Percentiles rank a stretch among this genome's conserved stretches.
Evolutionary conservation across 495 filamentous ascomycete species (phyloP).

Genomic region (Cenococcum geophilum): DNA sequence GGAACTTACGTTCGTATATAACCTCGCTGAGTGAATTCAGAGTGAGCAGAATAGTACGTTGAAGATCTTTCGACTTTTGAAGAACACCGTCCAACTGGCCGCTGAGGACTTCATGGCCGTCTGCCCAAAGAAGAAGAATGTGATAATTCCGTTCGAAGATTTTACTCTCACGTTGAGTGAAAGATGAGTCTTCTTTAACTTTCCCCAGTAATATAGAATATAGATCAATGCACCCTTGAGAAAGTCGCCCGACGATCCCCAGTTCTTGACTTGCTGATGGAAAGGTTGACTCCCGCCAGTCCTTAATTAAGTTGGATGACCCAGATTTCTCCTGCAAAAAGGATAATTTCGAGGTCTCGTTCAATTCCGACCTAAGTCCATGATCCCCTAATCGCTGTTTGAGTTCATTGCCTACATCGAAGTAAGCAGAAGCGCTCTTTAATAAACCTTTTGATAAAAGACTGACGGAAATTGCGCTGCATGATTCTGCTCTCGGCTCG

Average conservation of each 20-base stretch:
- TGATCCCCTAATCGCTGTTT: no score
- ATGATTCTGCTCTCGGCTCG: no score
- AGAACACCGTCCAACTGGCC: constrained; percentile 12
- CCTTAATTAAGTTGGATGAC: not conserved
- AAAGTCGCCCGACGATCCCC: constrained; percentile 11
- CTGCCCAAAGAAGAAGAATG: constrained; percentile 15
- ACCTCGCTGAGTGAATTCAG: constrained; percentile 7
- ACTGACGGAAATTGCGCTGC: no score
- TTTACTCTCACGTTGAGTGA: constrained; percentile 4
- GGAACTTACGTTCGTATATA: constrained; percentile 4
- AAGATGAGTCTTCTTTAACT: not conserved
- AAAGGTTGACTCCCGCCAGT: constrained; percentile 3
- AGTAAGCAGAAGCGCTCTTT: no score
- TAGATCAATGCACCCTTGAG: constrained; percentile 7
- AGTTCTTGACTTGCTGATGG: not conserved
- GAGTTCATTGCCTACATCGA: no score
- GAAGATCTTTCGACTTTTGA: constrained; percentile 5
- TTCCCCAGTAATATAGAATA: not conserved
- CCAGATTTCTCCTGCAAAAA: not conserved
- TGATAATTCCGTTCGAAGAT: constrained; percentile 1
- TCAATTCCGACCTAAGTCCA: not conserved
- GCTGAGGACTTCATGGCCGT: constrained; percentile 9
- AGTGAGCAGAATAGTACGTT: constrained; percentile 5
- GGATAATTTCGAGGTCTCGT: not conserved
- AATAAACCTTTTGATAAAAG: no score